phyloP scores from a whole-genome alignment of 169 alveolate genomes.

The Perkinsus marinus region DNA sequence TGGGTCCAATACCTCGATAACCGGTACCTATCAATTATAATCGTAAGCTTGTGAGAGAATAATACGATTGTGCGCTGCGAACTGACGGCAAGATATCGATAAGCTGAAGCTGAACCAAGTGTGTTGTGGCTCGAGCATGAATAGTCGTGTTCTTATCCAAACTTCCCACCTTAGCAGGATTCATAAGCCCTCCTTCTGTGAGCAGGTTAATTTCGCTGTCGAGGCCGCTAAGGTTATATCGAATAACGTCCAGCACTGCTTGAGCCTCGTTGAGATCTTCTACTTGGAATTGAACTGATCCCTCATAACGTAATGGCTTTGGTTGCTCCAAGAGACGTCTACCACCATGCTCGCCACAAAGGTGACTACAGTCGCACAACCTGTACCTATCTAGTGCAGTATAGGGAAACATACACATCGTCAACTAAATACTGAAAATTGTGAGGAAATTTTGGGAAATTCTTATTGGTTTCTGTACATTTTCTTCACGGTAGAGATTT shows the following conservation, averaged over 20 bases:
- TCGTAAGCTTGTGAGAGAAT: not conserved
- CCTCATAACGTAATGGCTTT: not conserved
- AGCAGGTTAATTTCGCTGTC: not conserved
- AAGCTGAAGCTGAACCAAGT: not conserved
- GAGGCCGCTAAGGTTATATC: not conserved
- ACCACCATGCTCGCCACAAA: not conserved
- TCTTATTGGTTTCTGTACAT: too few relatives aligned
- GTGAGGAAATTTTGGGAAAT: not conserved
- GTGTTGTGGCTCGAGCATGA: not conserved
- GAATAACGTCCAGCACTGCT: not conserved
- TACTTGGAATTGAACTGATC: not conserved
- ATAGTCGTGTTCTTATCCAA: not conserved
- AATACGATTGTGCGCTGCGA: not conserved
- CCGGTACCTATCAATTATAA: not conserved
- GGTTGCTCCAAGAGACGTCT: not conserved
- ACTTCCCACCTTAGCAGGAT: not conserved
- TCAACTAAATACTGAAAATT: not conserved
- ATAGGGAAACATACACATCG: not conserved
- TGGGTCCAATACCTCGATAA: not conserved
- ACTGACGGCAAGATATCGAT: not conserved
- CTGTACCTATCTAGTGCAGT: not conserved
- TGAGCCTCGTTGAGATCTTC: not conserved
- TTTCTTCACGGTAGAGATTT: too few relatives aligned
- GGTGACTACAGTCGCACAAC: not conserved
- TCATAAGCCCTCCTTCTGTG: not conserved